Evolutionary conservation across 2,329 filamentous ascomycete species (phyloP), one percentile per base, ranked within the genome.

Genomic region (Ophiocordyceps australis): DNA sequence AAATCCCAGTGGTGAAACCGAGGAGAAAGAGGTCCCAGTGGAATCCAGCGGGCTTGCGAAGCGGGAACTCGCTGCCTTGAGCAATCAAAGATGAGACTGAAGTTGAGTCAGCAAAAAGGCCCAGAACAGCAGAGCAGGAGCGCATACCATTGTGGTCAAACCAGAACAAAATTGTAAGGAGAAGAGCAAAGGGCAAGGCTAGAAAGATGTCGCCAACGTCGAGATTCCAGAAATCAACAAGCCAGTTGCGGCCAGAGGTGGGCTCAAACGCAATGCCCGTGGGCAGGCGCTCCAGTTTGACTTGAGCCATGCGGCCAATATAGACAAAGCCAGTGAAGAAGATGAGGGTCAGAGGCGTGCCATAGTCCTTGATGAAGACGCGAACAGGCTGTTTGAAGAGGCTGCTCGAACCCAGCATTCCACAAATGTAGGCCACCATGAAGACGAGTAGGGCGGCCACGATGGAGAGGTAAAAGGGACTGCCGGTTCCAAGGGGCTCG

Each of bases 271-370:
- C 70, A 30, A 67, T 71, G 34, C 71, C 72, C 1, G 74, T 86
- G 0, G 82, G 82, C 16, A 93, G 57, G 7, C 63, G 72, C 33
- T 77, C 67, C 8, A 92, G 54, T 13, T 68, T 45, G 2, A 91
- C 64, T 21, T 62, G 50, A n/a, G 54, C 54, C 78, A 93, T 86
- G 39, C 78, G 74, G 7, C 82, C 82, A 33, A 91, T 69, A 46
- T 89, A 78, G 2, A 89, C 75, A 40, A 91, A 92, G 1, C 82
- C 82, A 0, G 82, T 83, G 46, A 92, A 92, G 58, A 92, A 92
- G 32, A 92, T 55, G 28, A 85, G 66, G 0, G 77, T 81, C 32
- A 86, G 54, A 0, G 82, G 81, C 0, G 81, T 91, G 27, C 81
- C 82, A 43, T 92, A 92, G 47, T 92, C 82, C 44, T 89, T 82